Evolutionary conservation across 495 filamentous ascomycete species (phyloP).

Genomic region (Neurospora sp.): DNA sequence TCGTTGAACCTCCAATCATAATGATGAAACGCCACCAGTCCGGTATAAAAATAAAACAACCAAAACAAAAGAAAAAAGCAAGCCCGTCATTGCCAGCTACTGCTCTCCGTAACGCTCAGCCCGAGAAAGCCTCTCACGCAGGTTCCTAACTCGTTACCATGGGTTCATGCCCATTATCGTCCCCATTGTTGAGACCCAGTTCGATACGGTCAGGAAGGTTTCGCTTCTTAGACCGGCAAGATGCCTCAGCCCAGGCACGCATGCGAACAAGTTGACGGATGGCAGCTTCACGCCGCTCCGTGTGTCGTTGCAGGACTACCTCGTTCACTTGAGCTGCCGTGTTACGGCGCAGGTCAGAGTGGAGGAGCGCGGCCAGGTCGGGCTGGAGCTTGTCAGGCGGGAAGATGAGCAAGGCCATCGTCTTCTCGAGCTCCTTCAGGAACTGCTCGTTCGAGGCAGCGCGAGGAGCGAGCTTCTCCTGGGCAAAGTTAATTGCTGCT

Average conservation of each 20-base stretch:
- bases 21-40: not conserved
- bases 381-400: slow-evolving; percentile 60
- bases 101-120: too few species aligned
- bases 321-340: slow-evolving; percentile 80
- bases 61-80: too few species aligned
- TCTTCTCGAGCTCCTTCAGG: slow-evolving; percentile 78
- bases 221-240: slow-evolving; percentile 60
- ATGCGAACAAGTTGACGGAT: slow-evolving; percentile 70
- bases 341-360: slow-evolving; percentile 68
- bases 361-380: slow-evolving; percentile 61
- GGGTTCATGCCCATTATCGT: slow-evolving; percentile 42
- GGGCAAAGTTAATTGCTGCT: slow-evolving; percentile 79
- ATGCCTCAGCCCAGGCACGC: slow-evolving; percentile 76
- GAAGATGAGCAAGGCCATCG: slow-evolving; percentile 87
- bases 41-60: not conserved
- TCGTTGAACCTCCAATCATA: not conserved
- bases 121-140: too few species aligned
- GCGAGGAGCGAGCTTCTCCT: slow-evolving; percentile 72
- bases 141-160: too few species aligned
- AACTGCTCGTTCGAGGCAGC: slow-evolving; percentile 75
- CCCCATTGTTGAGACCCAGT: slow-evolving; percentile 52
- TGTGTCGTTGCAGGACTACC: slow-evolving; percentile 65
- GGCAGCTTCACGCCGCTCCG: slow-evolving; percentile 64
- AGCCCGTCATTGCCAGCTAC: too few species aligned
- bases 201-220: slow-evolving; percentile 64